Percentiles rank a stretch among this genome's conserved stretches.
Evolutionary conservation across 2,329 filamentous ascomycete genomes (phyloP).

Genomic region (Hypoxylon sp.): DNA sequence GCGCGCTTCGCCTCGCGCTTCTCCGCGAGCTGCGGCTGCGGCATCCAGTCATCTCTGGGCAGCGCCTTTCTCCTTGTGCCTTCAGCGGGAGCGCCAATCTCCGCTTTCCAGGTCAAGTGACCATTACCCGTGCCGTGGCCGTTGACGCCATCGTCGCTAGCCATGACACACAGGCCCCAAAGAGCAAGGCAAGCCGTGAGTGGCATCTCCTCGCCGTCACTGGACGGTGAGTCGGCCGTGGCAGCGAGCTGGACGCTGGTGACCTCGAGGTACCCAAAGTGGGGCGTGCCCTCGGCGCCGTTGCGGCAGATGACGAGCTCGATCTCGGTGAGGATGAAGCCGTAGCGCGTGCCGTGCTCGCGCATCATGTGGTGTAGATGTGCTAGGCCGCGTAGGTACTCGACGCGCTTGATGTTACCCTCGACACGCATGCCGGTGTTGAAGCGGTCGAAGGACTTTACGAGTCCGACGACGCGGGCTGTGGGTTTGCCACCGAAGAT

Average conservation of each 20-base stretch:
- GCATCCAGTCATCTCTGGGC: slow-evolving; percentile 82
- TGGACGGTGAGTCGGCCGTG: slow-evolving; percentile 41
- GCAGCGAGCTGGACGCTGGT: slow-evolving; percentile 70
- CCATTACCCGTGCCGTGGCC: slow-evolving; percentile 67
- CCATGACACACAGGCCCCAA: slow-evolving; percentile 83
- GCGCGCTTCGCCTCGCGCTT: slow-evolving; percentile 82
- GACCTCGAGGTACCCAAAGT: slow-evolving; percentile 92
- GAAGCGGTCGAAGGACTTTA: slow-evolving; percentile 93
- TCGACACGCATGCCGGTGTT: slow-evolving; percentile 94
- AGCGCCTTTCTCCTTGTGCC: slow-evolving; percentile 78
- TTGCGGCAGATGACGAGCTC: slow-evolving; percentile 92
- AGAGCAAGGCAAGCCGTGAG: slow-evolving; percentile 81
- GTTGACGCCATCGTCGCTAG: slow-evolving; percentile 70
- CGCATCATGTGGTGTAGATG: slow-evolving; percentile 94
- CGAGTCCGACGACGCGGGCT: slow-evolving; percentile 73
- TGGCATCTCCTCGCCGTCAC: slow-evolving; percentile 58
- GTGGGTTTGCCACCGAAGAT: slow-evolving; percentile 64
- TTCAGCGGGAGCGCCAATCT: slow-evolving; percentile 82
- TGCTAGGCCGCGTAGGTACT: slow-evolving; percentile 88
- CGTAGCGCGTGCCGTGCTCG: slow-evolving; percentile 92
- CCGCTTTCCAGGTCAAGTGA: slow-evolving; percentile 75
- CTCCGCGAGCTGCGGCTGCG: slow-evolving; percentile 78
- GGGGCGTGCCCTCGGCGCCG: slow-evolving; percentile 78
- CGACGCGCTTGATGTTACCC: slow-evolving; percentile 85
- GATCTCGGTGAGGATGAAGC: slow-evolving; percentile 96